A percentile compares a stretch with the other conserved stretches of the same genome.
These are phyloP conservation scores for Mortierella sp. DNA, from an alignment of 371 early-diverging fungal genomes.

Conservation along the genomic window DNA sequence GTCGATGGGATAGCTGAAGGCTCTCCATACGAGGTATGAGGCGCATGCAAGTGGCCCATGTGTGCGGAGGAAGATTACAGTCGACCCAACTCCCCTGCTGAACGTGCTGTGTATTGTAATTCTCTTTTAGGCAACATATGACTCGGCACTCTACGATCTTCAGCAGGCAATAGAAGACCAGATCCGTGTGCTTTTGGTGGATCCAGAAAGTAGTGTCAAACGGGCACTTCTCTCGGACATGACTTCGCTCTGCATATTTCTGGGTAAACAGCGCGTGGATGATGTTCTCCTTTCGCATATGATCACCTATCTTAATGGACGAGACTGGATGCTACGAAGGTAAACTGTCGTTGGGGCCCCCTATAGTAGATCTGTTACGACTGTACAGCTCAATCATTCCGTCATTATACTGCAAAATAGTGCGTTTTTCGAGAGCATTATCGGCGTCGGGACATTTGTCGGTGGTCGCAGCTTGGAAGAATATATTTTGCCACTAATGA, in stretches of 20 bases:
- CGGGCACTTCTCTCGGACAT: constrained; percentile 82
- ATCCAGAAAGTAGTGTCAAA: constrained; percentile 77
- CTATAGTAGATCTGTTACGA: too few species aligned
- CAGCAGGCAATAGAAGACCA: constrained; percentile 82
- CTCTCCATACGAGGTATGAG: constrained; percentile 65
- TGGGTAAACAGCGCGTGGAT: constrained; percentile 85
- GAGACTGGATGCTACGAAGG: constrained; percentile 92
- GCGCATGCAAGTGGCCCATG: too few species aligned
- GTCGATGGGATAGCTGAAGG: constrained; percentile 67
- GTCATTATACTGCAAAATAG: constrained; percentile 47
- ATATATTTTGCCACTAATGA: constrained; percentile 93
- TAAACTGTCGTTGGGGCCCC: constrained; percentile 33
- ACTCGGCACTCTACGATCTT: constrained; percentile 76
- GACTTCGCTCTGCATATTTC: constrained; percentile 83
- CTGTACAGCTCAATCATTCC: not conserved
- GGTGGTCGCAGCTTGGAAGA: constrained; percentile 89
- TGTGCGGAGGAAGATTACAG: not conserved
- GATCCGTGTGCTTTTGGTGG: constrained; percentile 75
- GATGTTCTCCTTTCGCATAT: constrained; percentile 90
- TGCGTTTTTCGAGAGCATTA: constrained; percentile 91
- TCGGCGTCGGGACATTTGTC: constrained; percentile 89
- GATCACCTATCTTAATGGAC: constrained; percentile 95
- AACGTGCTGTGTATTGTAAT: not conserved
- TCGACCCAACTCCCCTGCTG: too few species aligned
- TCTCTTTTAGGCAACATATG: constrained; percentile 72